Percentiles rank a stretch among this genome's conserved stretches.
phyloP scores from a whole-genome alignment of 2,329 filamentous ascomycete genomes.

The Celoporthe dispersa region DNA sequence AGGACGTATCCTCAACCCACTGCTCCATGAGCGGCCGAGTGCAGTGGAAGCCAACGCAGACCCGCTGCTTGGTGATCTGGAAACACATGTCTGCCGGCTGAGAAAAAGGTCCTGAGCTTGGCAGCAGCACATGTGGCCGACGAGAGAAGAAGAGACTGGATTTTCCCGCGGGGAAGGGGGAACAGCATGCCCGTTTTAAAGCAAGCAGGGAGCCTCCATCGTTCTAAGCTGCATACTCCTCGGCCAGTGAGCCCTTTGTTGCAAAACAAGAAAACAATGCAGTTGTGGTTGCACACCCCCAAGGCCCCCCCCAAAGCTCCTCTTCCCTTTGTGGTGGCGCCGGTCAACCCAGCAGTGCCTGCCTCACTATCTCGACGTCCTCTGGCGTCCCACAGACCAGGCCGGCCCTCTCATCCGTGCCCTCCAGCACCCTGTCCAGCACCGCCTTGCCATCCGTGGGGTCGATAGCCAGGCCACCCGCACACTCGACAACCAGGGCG shows the following conservation, averaged over 20 bases:
- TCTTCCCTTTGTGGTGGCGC: neutral
- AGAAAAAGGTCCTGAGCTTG: neutral
- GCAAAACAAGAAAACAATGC: neutral
- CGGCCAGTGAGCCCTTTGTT: neutral
- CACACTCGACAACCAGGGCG: slow-evolving; percentile 64
- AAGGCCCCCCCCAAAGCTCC: neutral
- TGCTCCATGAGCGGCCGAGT: neutral
- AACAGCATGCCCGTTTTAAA: neutral
- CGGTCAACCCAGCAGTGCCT: slow-evolving; percentile 29
- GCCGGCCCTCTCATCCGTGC: slow-evolving; percentile 55
- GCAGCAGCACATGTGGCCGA: neutral
- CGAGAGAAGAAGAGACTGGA: neutral
- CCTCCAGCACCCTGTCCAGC: slow-evolving; percentile 43
- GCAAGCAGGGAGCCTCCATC: neutral
- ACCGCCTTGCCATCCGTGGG: slow-evolving; percentile 47
- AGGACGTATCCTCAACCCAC: neutral
- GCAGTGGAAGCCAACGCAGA: neutral
- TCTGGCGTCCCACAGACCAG: slow-evolving; percentile 54
- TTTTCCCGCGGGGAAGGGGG: neutral
- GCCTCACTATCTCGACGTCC: slow-evolving; percentile 49
- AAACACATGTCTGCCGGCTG: neutral
- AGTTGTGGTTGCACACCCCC: neutral
- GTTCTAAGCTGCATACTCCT: neutral
- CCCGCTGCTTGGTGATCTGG: slow-evolving; percentile 6
- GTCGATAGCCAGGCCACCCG: slow-evolving; percentile 60